Evolutionary conservation across 495 filamentous ascomycete species (phyloP).

Genomic region (Peziza echinospora): DNA sequence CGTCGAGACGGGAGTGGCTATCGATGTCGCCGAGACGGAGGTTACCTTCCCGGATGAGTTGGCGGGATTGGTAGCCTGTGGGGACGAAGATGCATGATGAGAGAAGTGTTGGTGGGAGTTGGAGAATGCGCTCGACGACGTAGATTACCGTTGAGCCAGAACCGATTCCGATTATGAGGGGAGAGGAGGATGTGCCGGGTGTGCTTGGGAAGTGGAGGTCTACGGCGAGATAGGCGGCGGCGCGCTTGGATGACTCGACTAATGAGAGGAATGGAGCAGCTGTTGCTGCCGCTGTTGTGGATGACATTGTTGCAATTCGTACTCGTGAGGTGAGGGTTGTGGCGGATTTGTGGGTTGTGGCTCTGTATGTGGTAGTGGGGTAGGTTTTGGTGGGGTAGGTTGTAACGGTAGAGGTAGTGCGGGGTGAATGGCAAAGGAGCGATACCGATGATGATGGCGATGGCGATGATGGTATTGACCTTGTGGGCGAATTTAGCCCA

Average conservation of each 20-base stretch:
- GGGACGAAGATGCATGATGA: slow-evolving; percentile 61
- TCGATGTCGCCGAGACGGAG: slow-evolving; percentile 60
- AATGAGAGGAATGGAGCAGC: too few species aligned
- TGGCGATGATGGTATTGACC: too few species aligned
- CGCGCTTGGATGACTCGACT: slow-evolving; percentile 65
- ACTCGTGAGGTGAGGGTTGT: too few species aligned
- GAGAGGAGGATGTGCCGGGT: background rate
- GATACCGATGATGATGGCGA: too few species aligned
- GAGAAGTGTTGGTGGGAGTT: slow-evolving; percentile 36
- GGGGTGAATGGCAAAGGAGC: too few species aligned
- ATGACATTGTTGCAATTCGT: too few species aligned
- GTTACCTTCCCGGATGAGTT: slow-evolving; percentile 56
- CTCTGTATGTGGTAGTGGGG: too few species aligned
- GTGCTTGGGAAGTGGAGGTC: slow-evolving; percentile 47
- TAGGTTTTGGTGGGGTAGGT: too few species aligned
- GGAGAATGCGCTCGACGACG: slow-evolving; percentile 83
- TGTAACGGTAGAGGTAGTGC: too few species aligned
- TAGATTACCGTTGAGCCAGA: slow-evolving; percentile 86
- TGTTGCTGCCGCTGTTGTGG: too few species aligned
- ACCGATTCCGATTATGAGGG: slow-evolving; percentile 68
- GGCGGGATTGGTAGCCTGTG: slow-evolving; percentile 73
- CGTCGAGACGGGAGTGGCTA: slow-evolving; percentile 33
- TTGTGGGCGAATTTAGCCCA: too few species aligned
- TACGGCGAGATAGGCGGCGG: slow-evolving; percentile 66
- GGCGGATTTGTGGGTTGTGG: too few species aligned